Conservation (phyloP, 345 rosid genomes). For the Citrus mangshanensis region DNA sequence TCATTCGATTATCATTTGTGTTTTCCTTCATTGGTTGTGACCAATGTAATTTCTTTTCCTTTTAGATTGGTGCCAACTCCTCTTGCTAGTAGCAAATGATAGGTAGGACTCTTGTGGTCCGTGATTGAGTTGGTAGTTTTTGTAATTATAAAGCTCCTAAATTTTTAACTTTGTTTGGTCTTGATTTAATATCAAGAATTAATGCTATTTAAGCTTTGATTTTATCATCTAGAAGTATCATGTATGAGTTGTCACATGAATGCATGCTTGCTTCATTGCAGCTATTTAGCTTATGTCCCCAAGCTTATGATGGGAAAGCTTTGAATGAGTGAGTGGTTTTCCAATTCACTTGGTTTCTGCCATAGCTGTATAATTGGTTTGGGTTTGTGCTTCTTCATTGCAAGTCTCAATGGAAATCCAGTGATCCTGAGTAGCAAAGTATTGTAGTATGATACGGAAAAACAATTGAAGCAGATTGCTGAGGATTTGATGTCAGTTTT, state of each 20-base stretch:
- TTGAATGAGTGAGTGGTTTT: neutral
- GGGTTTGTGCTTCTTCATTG: neutral
- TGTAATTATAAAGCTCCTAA: slow-evolving; percentile 1
- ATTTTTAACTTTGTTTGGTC: neutral
- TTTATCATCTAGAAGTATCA: slow-evolving; percentile 7
- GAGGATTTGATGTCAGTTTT: neutral
- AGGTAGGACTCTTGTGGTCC: neutral
- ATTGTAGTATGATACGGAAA: neutral
- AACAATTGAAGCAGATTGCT: slow-evolving; percentile 7
- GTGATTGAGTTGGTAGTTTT: slow-evolving; percentile 1
- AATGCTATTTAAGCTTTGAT: slow-evolving; percentile 10
- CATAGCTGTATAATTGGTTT: neutral
- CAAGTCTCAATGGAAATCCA: neutral
- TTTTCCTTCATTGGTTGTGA: slow-evolving; percentile 14
- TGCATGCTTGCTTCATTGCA: neutral
- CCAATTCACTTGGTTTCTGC: neutral
- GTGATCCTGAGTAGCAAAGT: neutral
- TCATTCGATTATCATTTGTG: slow-evolving; percentile 10
- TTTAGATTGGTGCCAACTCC: neutral
- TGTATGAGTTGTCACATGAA: slow-evolving; percentile 9
- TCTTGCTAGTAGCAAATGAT: slow-evolving; percentile 8
- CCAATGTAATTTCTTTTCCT: neutral
- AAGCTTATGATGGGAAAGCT: neutral
- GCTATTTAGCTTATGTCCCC: neutral
- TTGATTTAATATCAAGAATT: slow-evolving; percentile 9